Conservation (phyloP, 148 eudicot genomes). For the Rhododendron kiyosumense region DNA sequence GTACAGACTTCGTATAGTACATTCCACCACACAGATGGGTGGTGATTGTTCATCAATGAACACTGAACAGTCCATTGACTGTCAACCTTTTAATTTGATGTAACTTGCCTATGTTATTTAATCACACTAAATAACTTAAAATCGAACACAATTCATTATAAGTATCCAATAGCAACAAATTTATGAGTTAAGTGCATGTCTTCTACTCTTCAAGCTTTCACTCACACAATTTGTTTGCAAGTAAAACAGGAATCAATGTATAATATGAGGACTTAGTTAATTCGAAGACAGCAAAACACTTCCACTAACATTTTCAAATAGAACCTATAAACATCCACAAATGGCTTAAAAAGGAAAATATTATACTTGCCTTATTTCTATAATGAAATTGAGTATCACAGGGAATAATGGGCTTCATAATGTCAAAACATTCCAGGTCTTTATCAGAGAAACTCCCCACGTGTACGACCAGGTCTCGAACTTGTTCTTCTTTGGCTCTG, state of each 20-base stretch:
- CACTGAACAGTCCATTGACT: background rate
- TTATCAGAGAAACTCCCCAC: conserved; percentile 72
- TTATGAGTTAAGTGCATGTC: background rate
- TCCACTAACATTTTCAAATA: background rate
- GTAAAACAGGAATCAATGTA: background rate
- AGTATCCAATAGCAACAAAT: background rate
- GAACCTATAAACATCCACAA: background rate
- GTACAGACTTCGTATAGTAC: background rate
- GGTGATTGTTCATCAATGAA: background rate
- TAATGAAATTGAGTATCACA: conserved; percentile 89
- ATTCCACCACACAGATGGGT: background rate
- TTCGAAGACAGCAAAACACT: background rate
- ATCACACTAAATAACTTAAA: background rate
- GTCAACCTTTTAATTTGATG: background rate
- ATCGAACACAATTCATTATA: background rate
- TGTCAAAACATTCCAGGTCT: conserved; percentile 37
- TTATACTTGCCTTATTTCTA: conserved; percentile 73
- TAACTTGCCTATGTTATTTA: background rate
- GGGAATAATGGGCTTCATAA: conserved; percentile 82
- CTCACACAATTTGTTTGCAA: background rate
- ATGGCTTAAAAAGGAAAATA: background rate
- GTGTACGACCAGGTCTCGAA: conserved; percentile 62
- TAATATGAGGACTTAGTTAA: background rate
- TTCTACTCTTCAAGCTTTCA: conserved; percentile 1
- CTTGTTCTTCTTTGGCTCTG: conserved; percentile 86